Evolutionary conservation across 1,284 basidiomycete species (phyloP).

Genomic region (Tilletiopsis washingtonensis): DNA sequence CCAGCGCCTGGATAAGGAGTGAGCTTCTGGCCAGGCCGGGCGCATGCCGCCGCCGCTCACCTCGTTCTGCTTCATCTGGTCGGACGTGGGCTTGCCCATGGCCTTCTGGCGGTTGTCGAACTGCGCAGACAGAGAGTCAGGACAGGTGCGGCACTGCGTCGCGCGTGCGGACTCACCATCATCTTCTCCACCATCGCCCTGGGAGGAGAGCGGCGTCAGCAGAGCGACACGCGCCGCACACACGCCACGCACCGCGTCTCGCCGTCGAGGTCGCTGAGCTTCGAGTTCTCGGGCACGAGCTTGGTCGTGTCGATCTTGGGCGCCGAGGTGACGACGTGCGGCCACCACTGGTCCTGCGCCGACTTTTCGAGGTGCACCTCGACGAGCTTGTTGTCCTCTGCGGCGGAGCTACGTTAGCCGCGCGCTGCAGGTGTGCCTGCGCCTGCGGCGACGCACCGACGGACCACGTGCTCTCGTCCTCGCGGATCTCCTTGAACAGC

Average conservation of each 20-base stretch:
- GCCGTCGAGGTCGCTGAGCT: constrained; percentile 87
- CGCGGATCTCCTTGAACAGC: constrained; percentile 82
- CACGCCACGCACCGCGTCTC: constrained; percentile 67
- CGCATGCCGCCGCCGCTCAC: constrained; percentile 6
- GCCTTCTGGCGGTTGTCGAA: constrained; percentile 98
- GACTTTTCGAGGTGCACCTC: constrained; percentile 78
- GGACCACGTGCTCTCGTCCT: constrained; percentile 97
- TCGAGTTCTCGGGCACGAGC: constrained; percentile 90
- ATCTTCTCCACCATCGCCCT: constrained; percentile 99
- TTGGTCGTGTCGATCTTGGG: constrained; percentile 96
- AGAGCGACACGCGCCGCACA: not conserved
- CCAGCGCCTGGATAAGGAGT: not conserved
- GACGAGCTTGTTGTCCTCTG: constrained; percentile 71
- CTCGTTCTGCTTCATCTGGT: constrained; percentile 38
- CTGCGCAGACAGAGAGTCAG: constrained; percentile 49
- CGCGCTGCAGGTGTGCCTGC: no score
- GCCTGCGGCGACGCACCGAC: no score
- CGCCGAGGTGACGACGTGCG: constrained; percentile 86
- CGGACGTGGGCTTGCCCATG: constrained; percentile 69
- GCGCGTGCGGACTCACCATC: constrained; percentile 67
- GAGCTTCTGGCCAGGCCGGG: not conserved
- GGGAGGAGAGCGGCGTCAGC: not conserved
- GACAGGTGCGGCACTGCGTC: no score
- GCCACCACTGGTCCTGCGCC: constrained; percentile 90
- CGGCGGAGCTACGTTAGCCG: not conserved